Percentiles rank a stretch among this genome's conserved stretches.
These are phyloP conservation scores for Aphanomyces invadans DNA, from an alignment of 352 stramenopile species.

Conservation along the genomic window DNA sequence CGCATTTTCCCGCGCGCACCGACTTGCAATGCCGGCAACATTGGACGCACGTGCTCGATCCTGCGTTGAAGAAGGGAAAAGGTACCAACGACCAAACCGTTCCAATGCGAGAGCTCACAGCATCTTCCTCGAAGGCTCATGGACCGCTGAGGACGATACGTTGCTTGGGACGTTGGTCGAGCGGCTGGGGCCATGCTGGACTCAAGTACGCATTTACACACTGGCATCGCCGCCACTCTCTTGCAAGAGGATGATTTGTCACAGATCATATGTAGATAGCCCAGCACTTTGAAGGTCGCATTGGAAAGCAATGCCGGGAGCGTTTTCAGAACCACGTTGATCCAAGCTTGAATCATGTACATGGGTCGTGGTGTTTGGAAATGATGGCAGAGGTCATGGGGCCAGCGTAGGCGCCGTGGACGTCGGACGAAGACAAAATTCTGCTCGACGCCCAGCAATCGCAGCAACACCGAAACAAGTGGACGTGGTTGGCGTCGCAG, in stretches of 20 bases:
- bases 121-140: conserved; percentile 28
- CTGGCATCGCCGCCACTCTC: background rate
- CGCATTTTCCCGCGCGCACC: conserved; percentile 51
- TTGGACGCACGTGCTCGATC: conserved; percentile 53
- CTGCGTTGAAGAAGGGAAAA: conserved; percentile 49
- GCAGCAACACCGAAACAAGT: conserved; percentile 32
- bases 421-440: conserved; percentile 35
- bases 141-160: conserved; percentile 41
- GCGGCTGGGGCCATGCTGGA: conserved; percentile 47
- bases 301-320: conserved; percentile 68
- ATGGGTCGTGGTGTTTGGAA: too few species aligned
- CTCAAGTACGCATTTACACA: conserved; percentile 32
- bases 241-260: background rate
- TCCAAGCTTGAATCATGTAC: conserved; percentile 38
- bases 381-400: too few species aligned
- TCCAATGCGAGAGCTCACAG: background rate
- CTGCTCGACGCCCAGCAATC: conserved; percentile 27
- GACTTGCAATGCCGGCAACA: conserved; percentile 75
- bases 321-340: conserved; percentile 60
- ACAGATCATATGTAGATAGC: conserved; percentile 36
- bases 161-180: conserved; percentile 37
- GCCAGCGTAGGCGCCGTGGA: conserved; percentile 40
- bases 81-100: background rate
- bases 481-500: conserved; percentile 37
- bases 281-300: conserved; percentile 38